Percentiles rank a stretch among this genome's conserved stretches.
phyloP scores from a whole-genome alignment of 495 filamentous ascomycete species.

The Hypoxylon intermedium region DNA sequence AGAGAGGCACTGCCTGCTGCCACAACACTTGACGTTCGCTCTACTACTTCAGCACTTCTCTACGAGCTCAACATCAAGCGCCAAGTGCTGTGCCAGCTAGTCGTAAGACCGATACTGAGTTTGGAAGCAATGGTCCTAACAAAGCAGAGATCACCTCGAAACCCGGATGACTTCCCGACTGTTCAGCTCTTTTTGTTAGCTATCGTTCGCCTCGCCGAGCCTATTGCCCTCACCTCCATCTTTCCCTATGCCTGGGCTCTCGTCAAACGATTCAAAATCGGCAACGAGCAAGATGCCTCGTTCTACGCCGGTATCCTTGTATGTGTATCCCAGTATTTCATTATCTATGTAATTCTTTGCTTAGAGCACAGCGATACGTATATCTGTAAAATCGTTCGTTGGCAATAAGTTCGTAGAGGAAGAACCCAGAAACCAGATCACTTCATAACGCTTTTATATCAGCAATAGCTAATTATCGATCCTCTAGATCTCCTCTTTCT shows the following conservation, averaged over 20 bases:
- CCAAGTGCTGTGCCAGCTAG: slow-evolving; percentile 39
- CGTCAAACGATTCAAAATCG: slow-evolving; percentile 75
- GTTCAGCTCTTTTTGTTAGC: slow-evolving; percentile 75
- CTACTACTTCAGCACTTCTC: slow-evolving; percentile 20
- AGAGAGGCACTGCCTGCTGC: slow-evolving; percentile 28
- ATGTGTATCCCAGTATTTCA: slow-evolving; percentile 13
- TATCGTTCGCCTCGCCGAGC: slow-evolving; percentile 77
- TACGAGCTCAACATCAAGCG: slow-evolving; percentile 23
- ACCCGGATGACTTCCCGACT: slow-evolving; percentile 72
- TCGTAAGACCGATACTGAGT: slow-evolving; percentile 44
- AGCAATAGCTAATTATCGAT: slow-evolving; percentile 1
- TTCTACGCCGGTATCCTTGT: slow-evolving; percentile 81
- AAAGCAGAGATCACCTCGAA: slow-evolving; percentile 52
- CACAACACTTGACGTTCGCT: slow-evolving; percentile 29
- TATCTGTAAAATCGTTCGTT: not conserved
- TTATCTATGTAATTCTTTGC: not conserved
- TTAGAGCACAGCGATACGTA: not conserved
- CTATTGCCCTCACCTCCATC: slow-evolving; percentile 86
- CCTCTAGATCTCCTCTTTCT: slow-evolving; percentile 73
- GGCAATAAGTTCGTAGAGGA: not conserved
- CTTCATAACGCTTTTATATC: too few species aligned
- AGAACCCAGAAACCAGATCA: too few species aligned
- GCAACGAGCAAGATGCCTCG: slow-evolving; percentile 71
- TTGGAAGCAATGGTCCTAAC: slow-evolving; percentile 54
- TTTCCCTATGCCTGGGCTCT: slow-evolving; percentile 89